These are phyloP conservation scores for Kodamaea lidongshanica DNA, from an alignment of 805 yeast species.

Conservation along the genomic window DNA sequence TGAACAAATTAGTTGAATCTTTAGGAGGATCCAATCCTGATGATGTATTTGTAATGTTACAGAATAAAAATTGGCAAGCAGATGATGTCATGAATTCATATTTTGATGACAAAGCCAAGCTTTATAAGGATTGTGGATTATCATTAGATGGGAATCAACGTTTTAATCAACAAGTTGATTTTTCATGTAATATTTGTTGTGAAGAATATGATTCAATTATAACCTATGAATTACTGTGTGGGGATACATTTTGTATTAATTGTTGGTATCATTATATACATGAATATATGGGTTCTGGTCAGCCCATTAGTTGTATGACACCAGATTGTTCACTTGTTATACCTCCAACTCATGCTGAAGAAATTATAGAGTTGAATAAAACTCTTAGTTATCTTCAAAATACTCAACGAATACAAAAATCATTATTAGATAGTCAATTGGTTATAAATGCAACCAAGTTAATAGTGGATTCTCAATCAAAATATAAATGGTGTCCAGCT, in stretches of 20 bases:
- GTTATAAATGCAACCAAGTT: conserved; percentile 38
- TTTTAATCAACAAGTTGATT: conserved; percentile 15
- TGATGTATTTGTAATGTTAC: conserved; percentile 31
- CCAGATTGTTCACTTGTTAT: conserved; percentile 44
- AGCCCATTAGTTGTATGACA: conserved; percentile 60
- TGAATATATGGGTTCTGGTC: conserved; percentile 37
- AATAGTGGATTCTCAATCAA: conserved; percentile 45
- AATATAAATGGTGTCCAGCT: conserved; percentile 76
- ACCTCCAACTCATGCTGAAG: conserved; percentile 35
- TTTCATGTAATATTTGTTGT: conserved; percentile 68
- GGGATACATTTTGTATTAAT: conserved; percentile 60
- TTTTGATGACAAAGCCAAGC: conserved; percentile 24
- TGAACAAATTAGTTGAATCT: conserved; percentile 15
- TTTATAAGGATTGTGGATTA: conserved; percentile 27
- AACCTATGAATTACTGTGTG: conserved; percentile 54
- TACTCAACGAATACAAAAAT: conserved; percentile 13
- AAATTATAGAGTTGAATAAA: conserved; percentile 5
- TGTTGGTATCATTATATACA: conserved; percentile 63
- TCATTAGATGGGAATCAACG: conserved; percentile 2
- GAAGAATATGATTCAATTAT: conserved; percentile 35
- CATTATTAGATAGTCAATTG: conserved; percentile 28
- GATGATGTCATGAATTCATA: conserved; percentile 33
- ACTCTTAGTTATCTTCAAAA: conserved; percentile 5
- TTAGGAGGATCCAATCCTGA: conserved; percentile 23
- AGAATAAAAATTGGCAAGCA: conserved; percentile 33